These are phyloP conservation scores for Phytophthora cryptogea DNA, from an alignment of 352 stramenopile genomes.

Conservation along the genomic window DNA sequence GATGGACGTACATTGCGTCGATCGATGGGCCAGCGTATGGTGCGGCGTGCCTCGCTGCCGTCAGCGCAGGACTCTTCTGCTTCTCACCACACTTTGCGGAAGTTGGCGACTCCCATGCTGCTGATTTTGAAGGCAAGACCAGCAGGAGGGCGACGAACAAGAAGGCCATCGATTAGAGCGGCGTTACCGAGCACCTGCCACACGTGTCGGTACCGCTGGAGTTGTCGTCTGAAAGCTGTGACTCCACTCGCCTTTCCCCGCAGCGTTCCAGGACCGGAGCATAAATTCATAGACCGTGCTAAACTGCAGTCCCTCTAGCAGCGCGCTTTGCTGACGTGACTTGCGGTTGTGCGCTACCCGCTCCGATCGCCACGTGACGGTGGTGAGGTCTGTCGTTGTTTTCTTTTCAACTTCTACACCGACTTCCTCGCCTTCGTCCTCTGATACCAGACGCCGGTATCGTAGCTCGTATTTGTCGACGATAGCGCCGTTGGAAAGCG, in stretches of 20 bases:
- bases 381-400: constrained; percentile 10
- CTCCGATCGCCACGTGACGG: constrained; percentile 47
- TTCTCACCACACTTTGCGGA: constrained; percentile 67
- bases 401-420: not conserved
- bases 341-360: constrained; percentile 49
- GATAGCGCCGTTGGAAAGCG: constrained; percentile 67
- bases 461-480: constrained; percentile 79
- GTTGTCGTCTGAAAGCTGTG: constrained; percentile 46
- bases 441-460: constrained; percentile 44
- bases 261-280: constrained; percentile 63
- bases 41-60: constrained; percentile 58
- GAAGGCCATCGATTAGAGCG: constrained; percentile 43
- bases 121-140: constrained; percentile 21
- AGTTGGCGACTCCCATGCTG: constrained; percentile 32
- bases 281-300: constrained; percentile 60
- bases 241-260: constrained; percentile 65
- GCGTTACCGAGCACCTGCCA: constrained; percentile 8
- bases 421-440: constrained; percentile 27
- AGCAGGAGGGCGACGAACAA: constrained; percentile 22
- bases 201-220: constrained; percentile 34
- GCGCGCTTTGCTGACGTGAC: constrained; percentile 34
- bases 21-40: constrained; percentile 74
- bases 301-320: constrained; percentile 64
- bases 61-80: constrained; percentile 64
- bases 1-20: constrained; percentile 75